Conservation (phyloP, 768 basidiomycete species). For the Suillus alpinus region DNA sequence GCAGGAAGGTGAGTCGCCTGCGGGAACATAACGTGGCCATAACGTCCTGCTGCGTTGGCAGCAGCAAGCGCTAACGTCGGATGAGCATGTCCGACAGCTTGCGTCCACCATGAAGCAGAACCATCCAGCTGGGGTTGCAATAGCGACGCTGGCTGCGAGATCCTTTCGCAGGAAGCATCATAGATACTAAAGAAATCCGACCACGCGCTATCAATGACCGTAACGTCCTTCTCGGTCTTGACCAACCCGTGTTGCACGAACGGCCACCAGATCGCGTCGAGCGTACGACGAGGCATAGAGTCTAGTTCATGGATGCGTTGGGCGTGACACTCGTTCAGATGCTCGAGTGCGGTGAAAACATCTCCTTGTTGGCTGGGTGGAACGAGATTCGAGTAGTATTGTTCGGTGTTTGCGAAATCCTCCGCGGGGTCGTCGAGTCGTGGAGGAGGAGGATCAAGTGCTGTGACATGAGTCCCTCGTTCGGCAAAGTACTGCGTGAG, state of each 20-base stretch:
- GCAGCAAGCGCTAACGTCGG: slow-evolving; percentile 80
- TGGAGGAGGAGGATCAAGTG: slow-evolving; percentile 59
- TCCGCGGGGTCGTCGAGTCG: slow-evolving; percentile 38
- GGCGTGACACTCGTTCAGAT: slow-evolving; percentile 63
- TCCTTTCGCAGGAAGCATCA: slow-evolving; percentile 26
- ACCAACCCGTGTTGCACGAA: slow-evolving; percentile 89
- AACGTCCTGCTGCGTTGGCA: slow-evolving; percentile 85
- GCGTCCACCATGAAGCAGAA: slow-evolving; percentile 99
- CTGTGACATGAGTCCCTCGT: slow-evolving; percentile 53
- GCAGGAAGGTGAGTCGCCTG: slow-evolving; percentile 86
- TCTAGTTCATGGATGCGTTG: slow-evolving; percentile 70
- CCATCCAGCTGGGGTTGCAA: slow-evolving; percentile 75
- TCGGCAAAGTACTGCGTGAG: slow-evolving; percentile 76
- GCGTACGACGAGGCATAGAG: slow-evolving; percentile 74
- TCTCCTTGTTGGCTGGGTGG: slow-evolving; percentile 33
- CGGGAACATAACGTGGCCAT: slow-evolving; percentile 97
- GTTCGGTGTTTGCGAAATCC: slow-evolving; percentile 53
- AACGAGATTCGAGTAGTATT: slow-evolving; percentile 66
- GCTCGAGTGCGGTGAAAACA: slow-evolving; percentile 46
- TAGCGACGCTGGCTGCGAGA: slow-evolving; percentile 30
- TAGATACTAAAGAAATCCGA: slow-evolving; percentile 84
- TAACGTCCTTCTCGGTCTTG: slow-evolving; percentile 68
- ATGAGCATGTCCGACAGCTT: slow-evolving; percentile 81
- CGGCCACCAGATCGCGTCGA: slow-evolving; percentile 92
- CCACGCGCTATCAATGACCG: slow-evolving; percentile 87